Evolutionary conservation across 306 rosid species (phyloP).

Genomic region (Cercis canadensis): DNA sequence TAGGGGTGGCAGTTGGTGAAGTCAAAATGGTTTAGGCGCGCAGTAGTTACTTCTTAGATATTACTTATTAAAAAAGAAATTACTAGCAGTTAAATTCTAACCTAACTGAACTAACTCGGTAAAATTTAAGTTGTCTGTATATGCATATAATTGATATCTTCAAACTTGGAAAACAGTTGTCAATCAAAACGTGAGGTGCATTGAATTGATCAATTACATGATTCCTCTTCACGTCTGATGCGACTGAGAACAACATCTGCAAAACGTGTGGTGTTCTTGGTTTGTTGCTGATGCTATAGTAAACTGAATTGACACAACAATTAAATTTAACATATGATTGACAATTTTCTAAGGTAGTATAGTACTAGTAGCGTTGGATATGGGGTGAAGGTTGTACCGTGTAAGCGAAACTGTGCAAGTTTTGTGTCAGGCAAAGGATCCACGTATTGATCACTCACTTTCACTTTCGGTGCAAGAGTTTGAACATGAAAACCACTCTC

Average conservation of each 20-base stretch:
- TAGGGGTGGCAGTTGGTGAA: not conserved
- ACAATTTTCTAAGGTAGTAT: no score
- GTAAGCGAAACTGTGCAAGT: conserved; percentile 14
- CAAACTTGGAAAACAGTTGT: not conserved
- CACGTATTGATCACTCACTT: conserved; percentile 40
- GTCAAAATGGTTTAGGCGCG: no score
- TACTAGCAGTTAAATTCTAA: no score
- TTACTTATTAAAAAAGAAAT: no score
- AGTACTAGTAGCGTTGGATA: not conserved
- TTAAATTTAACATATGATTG: not conserved
- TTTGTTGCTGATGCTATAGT: not conserved
- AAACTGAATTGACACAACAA: conserved; percentile 5
- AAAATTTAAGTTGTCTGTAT: no score
- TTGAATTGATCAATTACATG: conserved; percentile 20
- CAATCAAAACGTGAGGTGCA: not conserved
- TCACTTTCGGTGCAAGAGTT: conserved; percentile 71
- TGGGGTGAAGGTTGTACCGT: not conserved
- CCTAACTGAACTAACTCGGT: no score
- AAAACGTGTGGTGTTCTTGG: not conserved
- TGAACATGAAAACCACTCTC: conserved; percentile 36
- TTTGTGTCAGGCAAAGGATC: conserved; percentile 41
- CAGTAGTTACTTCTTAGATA: no score
- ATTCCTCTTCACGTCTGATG: no score
- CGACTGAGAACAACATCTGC: not conserved
- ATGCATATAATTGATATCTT: no score